A percentile compares a stretch with the other conserved stretches of the same genome.
Evolutionary conservation across 345 rosid species (phyloP).

Genomic region (Lepidium sativum): DNA sequence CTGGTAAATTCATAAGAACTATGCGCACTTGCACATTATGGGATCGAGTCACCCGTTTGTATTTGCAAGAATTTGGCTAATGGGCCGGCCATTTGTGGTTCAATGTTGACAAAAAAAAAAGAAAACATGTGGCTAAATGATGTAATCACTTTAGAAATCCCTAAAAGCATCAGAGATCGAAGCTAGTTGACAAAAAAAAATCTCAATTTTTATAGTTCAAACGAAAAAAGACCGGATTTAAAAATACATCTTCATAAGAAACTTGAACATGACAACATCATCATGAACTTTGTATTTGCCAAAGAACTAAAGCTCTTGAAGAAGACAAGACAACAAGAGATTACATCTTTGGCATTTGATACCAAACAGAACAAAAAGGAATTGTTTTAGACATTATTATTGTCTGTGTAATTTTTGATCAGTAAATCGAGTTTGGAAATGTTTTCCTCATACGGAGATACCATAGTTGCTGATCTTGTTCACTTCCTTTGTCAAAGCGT

Average conservation of each 20-base stretch:
- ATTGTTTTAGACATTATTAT: conserved; percentile 10
- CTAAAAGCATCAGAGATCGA: too few relatives aligned
- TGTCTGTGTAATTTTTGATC: conserved; percentile 4
- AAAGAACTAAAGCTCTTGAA: background rate
- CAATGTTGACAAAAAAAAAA: too few relatives aligned
- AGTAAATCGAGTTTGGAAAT: background rate
- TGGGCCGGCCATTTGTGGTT: too few relatives aligned
- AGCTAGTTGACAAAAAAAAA: too few relatives aligned
- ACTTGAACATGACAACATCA: background rate
- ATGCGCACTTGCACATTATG: too few relatives aligned
- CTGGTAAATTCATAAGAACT: too few relatives aligned
- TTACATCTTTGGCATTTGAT: conserved; percentile 15
- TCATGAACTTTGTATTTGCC: conserved; percentile 9
- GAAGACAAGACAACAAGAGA: conserved; percentile 1
- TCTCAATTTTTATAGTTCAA: too few relatives aligned
- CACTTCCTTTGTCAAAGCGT: conserved; percentile 63
- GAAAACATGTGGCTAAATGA: too few relatives aligned
- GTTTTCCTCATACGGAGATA: conserved; percentile 57
- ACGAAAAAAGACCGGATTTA: too few relatives aligned
- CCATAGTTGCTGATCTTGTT: conserved; percentile 83
- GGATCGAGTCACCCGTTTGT: too few relatives aligned
- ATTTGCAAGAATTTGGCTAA: too few relatives aligned
- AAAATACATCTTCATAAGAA: background rate
- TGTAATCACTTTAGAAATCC: too few relatives aligned
- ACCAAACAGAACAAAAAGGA: background rate